phyloP scores from a whole-genome alignment of 2,329 filamentous ascomycete species.

The Curvularia lunata region DNA sequence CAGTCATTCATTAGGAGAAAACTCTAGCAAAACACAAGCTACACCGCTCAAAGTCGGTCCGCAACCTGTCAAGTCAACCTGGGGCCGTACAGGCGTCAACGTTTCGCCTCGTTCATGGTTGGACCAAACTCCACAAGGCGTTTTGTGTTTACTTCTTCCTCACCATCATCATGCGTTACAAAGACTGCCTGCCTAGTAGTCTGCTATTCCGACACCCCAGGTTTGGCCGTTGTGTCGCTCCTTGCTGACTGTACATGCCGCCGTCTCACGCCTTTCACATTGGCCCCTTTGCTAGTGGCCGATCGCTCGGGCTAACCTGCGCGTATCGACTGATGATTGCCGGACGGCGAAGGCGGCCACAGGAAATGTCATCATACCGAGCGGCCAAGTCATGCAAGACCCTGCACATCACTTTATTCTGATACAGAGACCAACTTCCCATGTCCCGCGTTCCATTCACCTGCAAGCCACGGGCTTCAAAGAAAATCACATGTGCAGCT shows the following conservation, averaged over 20 bases:
- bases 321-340: constrained; percentile 12
- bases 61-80: constrained; percentile 6
- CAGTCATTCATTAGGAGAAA: constrained; percentile 21
- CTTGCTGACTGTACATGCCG: not conserved
- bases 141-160: constrained; percentile 24
- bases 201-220: constrained; percentile 9
- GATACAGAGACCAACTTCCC: constrained; percentile 32
- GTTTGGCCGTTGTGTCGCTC: constrained; percentile 2
- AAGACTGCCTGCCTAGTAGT: constrained; percentile 10
- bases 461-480: not conserved
- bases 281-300: constrained; percentile 10
- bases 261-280: constrained; percentile 7
- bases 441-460: constrained; percentile 19
- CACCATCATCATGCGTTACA: constrained; percentile 19
- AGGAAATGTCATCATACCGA: constrained; percentile 26
- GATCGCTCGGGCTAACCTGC: constrained; percentile 17
- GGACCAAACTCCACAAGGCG: constrained; percentile 29
- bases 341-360: constrained; percentile 5
- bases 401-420: constrained; percentile 31
- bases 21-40: constrained; percentile 18
- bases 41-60: constrained; percentile 29
- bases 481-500: constrained; percentile 2
- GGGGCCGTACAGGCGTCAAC: constrained; percentile 17
- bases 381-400: constrained; percentile 27
- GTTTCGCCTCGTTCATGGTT: constrained; percentile 31